These are phyloP conservation scores for Trichoderma virens DNA, from an alignment of 495 filamentous ascomycete species.

Conservation along the genomic window DNA sequence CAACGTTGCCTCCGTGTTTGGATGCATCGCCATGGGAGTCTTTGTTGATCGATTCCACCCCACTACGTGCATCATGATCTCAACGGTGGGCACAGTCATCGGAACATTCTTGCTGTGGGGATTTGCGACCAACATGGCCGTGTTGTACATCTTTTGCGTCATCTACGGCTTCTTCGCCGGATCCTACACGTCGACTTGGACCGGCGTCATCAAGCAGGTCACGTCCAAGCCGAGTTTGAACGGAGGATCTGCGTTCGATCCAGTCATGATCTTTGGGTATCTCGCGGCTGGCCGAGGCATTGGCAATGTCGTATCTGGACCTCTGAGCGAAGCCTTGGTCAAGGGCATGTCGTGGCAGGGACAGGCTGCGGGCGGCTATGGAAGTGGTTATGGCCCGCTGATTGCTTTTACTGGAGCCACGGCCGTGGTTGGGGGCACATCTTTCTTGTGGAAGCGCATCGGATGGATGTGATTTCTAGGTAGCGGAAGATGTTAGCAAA, in stretches of 20 bases:
- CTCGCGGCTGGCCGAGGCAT: constrained; percentile 58
- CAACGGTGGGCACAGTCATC: constrained; percentile 46
- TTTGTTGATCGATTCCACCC: constrained; percentile 55
- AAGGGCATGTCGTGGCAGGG: constrained; percentile 27
- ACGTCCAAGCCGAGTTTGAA: constrained; percentile 12
- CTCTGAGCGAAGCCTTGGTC: constrained; percentile 51
- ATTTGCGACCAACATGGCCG: constrained; percentile 41
- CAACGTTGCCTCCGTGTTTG: constrained; percentile 50
- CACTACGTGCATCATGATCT: constrained; percentile 51
- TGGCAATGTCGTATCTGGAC: constrained; percentile 55
- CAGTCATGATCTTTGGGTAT: constrained; percentile 51
- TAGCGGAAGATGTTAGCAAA: background rate
- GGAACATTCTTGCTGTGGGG: constrained; percentile 65
- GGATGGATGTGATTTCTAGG: constrained; percentile 27
- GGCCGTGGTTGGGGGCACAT: constrained; percentile 42
- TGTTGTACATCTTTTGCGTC: constrained; percentile 58
- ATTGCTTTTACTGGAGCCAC: constrained; percentile 51
- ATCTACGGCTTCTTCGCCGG: constrained; percentile 58
- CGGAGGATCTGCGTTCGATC: constrained; percentile 18
- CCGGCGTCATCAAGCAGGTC: constrained; percentile 51
- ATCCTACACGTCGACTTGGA: constrained; percentile 46
- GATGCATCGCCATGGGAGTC: constrained; percentile 50
- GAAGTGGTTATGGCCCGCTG: constrained; percentile 44
- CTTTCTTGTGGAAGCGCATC: constrained; percentile 37
- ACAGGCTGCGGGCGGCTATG: constrained; percentile 31